Base-by-base conservation (phyloP, 2,329 filamentous ascomycete species). In the Nigrospora sphaerica region DNA sequence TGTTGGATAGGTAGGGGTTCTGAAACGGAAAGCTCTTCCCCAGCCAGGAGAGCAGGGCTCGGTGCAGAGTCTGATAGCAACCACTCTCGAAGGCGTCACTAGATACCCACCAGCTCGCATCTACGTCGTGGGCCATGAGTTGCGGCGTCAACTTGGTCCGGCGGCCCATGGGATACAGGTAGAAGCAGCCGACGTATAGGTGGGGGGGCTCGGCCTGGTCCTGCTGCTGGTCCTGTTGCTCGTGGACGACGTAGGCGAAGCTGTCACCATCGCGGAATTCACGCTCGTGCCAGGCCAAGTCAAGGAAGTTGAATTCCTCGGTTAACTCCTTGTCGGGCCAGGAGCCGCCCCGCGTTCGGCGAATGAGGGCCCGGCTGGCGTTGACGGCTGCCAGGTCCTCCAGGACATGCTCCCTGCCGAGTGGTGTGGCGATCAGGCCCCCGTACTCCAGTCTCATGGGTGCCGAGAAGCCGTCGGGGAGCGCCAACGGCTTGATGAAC, bases 211-310 rank as follows among this genome's bases (percentile, higher is more conserved):
- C n/a, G n/a, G n/a, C n/a, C n/a, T n/a, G n/a, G n/a, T n/a, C n/a
- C n/a, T n/a, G n/a, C n/a, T n/a, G n/a, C n/a, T n/a, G n/a, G n/a
- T n/a, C n/a, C n/a, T n/a, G n/a, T n/a, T n/a, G n/a, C n/a, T 40
- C 41, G 32, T 43, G 41, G 16, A 43, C 41, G 41, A 36, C 41
- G 41, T 43, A 43, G 32, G 41, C 41, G 18, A 43, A 43, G 32
- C 41, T 43, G 32, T 43, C 32, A 12, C 7, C 31, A 14, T 43
- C 41, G 16, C 41, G 41, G 18, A 43, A 43, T 32, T 43, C 41
- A 18, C 41, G 41, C 13, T 43, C 41, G 41, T 43, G 41, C 41
- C 41, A 43, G 32, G 41, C 41, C 32, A 43, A 14, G 32, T 43
- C 41, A 16, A 43, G 17, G 5, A 28, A 18, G 41, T 43, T 43